Percentiles rank a stretch among this genome's conserved stretches.
Conservation (phyloP, 768 basidiomycete genomes). For the Tricholoma bakamatsutake region DNA sequence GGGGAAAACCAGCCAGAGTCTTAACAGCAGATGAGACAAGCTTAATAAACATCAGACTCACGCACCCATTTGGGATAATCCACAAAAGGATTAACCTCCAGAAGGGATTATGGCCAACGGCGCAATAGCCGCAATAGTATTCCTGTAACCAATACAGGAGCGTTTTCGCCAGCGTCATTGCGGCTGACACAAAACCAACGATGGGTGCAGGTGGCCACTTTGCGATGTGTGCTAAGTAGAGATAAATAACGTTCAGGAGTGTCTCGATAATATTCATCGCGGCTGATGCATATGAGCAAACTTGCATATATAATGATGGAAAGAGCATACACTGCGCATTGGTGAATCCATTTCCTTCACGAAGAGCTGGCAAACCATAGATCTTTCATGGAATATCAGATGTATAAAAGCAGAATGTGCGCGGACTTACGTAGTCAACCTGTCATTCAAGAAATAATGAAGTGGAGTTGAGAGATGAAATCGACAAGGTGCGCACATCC, state of each 20-base stretch:
- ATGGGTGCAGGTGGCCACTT: conserved; percentile 62
- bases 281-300: conserved; percentile 37
- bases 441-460: conserved; percentile 4
- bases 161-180: conserved; percentile 86
- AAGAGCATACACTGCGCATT: conserved; percentile 68
- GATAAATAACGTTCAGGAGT: conserved; percentile 62
- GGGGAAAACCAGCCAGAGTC: conserved; percentile 77
- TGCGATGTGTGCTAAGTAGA: conserved; percentile 66
- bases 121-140: conserved; percentile 68
- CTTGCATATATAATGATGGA: background rate
- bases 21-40: conserved; percentile 20
- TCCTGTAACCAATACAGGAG: conserved; percentile 78
- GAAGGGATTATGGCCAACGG: conserved; percentile 66
- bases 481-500: conserved; percentile 32
- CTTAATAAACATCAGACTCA: background rate
- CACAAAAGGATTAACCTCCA: conserved; percentile 51
- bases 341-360: conserved; percentile 70
- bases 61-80: conserved; percentile 78
- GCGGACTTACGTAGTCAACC: conserved; percentile 29
- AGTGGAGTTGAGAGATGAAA: conserved; percentile 24
- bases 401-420: background rate
- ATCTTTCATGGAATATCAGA: conserved; percentile 36
- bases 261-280: conserved; percentile 77
- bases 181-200: conserved; percentile 63
- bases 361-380: conserved; percentile 66